Evolutionary conservation across 768 basidiomycete species (phyloP).

Genomic region (Austroboletus festivus): DNA sequence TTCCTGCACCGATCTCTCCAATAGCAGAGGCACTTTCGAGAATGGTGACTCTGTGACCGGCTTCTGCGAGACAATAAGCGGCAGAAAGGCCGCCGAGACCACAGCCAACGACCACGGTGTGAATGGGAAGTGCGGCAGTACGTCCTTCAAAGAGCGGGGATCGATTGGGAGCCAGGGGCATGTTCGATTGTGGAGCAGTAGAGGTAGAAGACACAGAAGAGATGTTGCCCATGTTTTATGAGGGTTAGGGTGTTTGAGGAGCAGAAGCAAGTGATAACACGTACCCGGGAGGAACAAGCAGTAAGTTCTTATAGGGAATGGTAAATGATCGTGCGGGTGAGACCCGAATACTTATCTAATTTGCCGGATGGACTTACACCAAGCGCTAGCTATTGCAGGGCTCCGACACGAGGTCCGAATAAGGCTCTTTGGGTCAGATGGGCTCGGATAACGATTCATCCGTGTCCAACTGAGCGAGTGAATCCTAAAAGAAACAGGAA

Average conservation of each 20-base stretch:
- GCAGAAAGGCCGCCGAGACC: conserved; percentile 50
- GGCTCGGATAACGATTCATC: too few relatives aligned
- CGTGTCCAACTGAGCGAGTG: too few relatives aligned
- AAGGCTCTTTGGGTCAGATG: too few relatives aligned
- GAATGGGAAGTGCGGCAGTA: conserved; percentile 24
- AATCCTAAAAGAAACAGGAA: too few relatives aligned
- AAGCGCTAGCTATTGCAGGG: too few relatives aligned
- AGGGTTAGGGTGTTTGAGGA: neutral
- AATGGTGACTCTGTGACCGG: conserved; percentile 48
- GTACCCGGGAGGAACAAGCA: neutral
- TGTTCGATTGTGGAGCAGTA: neutral
- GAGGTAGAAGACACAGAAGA: neutral
- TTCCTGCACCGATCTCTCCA: conserved; percentile 51
- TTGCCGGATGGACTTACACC: too few relatives aligned
- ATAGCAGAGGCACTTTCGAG: conserved; percentile 40
- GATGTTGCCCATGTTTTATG: neutral
- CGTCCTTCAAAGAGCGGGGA: conserved; percentile 22
- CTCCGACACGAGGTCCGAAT: too few relatives aligned
- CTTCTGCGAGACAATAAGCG: conserved; percentile 42
- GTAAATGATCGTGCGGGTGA: conserved; percentile 12
- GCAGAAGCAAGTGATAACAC: neutral
- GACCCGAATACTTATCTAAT: neutral
- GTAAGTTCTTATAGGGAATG: conserved; percentile 8
- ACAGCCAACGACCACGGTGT: conserved; percentile 46
- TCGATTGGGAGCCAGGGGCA: neutral